Evolutionary conservation across 2,329 filamentous ascomycete genomes (phyloP), one percentile per base, ranked within the genome.

Genomic region (Immersiporthe knoxdaviesiana): DNA sequence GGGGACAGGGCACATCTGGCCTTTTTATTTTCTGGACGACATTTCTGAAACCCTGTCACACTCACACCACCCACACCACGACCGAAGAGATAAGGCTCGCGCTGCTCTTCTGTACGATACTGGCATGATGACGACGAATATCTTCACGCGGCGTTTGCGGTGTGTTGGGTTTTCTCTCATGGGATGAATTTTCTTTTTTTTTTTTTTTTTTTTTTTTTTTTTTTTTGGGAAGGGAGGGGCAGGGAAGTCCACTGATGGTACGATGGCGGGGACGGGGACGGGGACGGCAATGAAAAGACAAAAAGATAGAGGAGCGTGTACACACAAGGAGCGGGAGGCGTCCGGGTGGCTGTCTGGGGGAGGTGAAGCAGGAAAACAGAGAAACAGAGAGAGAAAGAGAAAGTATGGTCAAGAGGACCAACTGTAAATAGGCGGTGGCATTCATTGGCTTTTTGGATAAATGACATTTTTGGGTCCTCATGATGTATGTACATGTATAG

Each of bases 31-130:
- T 44, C 35, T 35, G 8, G 35, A 24, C 47, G 12, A 52, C 47
- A 24, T n/a, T 6, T 44, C 41, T 44, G 47, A 3, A 52, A 24
- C n/a, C 3, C 12, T n/a, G n/a, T 24, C 21, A 27, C n/a, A 4
- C 3, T 24, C 7, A 54, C n/a, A 24, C n/a, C 11, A 30, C 24
- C n/a, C 8, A 12, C 0, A 56, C 30, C 27, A 56, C 52, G 52
- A 56, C 30, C 27, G 52, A 37, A 59, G 56, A 59, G 56, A 18
- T 14, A 8, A 8, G 21, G 56, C 32, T n/a, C 30, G 30, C 56
- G 56, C 56, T 59, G 56, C 18, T 59, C 56, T 59, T n/a, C 56
- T 59, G 56, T 59, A 59, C 32, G 32, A 59, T 59, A 59, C 56
- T 37, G 56, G 56, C 56, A 59, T 37, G 56, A 59, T 59, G 56